Evolutionary conservation across 768 basidiomycete species (phyloP).

Genomic region (Kwoniella sp.): DNA sequence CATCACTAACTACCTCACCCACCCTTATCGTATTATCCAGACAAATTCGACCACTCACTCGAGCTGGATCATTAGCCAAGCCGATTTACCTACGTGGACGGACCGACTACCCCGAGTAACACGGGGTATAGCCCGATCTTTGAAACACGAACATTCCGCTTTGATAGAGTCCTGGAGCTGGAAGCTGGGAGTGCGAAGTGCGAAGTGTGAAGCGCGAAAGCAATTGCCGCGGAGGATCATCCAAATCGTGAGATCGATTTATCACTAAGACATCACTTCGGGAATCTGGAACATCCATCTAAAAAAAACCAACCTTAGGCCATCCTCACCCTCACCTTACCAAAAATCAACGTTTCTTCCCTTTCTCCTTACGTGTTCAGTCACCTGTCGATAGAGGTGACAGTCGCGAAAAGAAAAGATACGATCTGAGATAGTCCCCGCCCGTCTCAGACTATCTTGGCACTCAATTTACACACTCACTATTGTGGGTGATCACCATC

Average conservation of each 20-base stretch:
- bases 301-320: not conserved
- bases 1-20: too few relatives aligned
- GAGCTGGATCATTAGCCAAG: too few relatives aligned
- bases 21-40: too few relatives aligned
- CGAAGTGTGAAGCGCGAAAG: not conserved
- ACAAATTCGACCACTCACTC: too few relatives aligned
- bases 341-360: not conserved
- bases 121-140: not conserved
- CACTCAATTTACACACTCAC: too few relatives aligned
- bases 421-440: not conserved
- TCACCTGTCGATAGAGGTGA: too few relatives aligned
- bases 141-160: not conserved
- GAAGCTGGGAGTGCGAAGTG: too few relatives aligned
- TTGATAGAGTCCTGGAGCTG: not conserved
- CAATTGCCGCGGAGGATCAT: constrained; percentile 17
- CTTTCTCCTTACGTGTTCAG: not conserved
- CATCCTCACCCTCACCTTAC: not conserved
- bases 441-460: not conserved
- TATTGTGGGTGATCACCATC: too few relatives aligned
- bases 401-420: not conserved
- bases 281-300: not conserved
- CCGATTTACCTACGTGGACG: not conserved
- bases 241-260: constrained; percentile 1
- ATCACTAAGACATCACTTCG: not conserved
- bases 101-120: not conserved